phyloP scores from a whole-genome alignment of 306 rosid species.

The Corylus heterophylla region DNA sequence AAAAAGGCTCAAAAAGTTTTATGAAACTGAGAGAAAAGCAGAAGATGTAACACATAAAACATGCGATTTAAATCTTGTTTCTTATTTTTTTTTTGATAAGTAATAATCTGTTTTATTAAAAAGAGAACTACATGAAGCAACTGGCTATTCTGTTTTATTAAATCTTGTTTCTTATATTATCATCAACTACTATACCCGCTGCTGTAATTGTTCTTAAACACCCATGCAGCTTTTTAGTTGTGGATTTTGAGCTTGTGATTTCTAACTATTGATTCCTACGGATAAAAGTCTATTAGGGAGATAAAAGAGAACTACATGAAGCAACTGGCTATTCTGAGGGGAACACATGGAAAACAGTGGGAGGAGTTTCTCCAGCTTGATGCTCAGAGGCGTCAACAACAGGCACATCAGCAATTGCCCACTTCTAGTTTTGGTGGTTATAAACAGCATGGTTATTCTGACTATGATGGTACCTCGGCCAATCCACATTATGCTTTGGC shows the following conservation, averaged over 20 bases:
- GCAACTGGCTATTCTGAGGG: conserved; percentile 71
- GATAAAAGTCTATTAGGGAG: conserved; percentile 73
- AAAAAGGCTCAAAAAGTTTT: not conserved
- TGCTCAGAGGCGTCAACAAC: conserved; percentile 75
- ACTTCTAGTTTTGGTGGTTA: conserved; percentile 64
- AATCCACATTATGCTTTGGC: conserved; percentile 63
- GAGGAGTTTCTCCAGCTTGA: conserved; percentile 84
- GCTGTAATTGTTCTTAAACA: conserved; percentile 6
- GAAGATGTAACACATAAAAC: not conserved
- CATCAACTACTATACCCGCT: not conserved
- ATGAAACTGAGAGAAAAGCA: not conserved
- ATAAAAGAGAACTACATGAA: conserved; percentile 80
- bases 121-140: too few relatives aligned
- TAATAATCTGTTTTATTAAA: too few relatives aligned
- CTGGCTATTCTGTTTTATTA: too few relatives aligned
- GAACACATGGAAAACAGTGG: conserved; percentile 75
- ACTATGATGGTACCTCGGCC: conserved; percentile 58
- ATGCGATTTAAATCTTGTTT: not conserved
- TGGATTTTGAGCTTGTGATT: conserved; percentile 30
- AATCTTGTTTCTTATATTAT: not conserved
- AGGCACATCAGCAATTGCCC: conserved; percentile 63
- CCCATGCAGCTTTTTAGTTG: conserved; percentile 8
- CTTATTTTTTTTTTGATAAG: too few relatives aligned
- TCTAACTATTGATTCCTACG: conserved; percentile 31
- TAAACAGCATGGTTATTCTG: conserved; percentile 66